A percentile compares a stretch with the other conserved stretches of the same genome.
Evolutionary conservation across 768 basidiomycete species (phyloP).

Genomic region (Cystoderma amianthinum): DNA sequence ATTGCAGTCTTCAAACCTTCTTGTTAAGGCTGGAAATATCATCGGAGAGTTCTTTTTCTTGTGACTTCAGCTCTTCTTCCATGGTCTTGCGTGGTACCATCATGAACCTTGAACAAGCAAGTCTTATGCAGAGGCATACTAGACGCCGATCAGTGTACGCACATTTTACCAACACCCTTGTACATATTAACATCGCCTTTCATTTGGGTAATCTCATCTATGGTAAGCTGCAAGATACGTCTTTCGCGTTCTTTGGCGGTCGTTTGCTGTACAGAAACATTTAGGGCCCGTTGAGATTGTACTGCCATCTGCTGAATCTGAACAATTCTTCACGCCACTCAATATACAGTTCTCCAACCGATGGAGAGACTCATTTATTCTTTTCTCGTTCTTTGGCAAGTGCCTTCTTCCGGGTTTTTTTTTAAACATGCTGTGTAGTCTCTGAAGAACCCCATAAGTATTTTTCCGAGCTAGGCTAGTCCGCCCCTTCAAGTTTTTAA

Average conservation of each 20-base stretch:
- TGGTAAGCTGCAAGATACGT: constrained; percentile 84
- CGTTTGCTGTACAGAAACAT: constrained; percentile 68
- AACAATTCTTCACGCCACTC: constrained; percentile 59
- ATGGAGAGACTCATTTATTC: constrained; percentile 66
- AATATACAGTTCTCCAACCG: constrained; percentile 56
- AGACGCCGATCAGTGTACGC: constrained; percentile 11
- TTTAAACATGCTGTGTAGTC: background rate
- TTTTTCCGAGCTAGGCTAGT: background rate
- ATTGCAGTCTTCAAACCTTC: constrained; percentile 47
- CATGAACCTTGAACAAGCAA: constrained; percentile 79
- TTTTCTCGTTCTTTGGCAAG: constrained; percentile 56
- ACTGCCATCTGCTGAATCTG: constrained; percentile 92
- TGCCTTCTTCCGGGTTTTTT: constrained; percentile 5
- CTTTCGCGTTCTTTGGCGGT: constrained; percentile 82
- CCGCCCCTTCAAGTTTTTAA: constrained; percentile 50
- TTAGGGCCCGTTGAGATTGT: constrained; percentile 75
- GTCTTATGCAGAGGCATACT: background rate
- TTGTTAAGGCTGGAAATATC: constrained; percentile 79
- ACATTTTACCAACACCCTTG: constrained; percentile 97
- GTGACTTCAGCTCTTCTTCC: constrained; percentile 64
- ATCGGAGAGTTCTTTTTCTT: constrained; percentile 80
- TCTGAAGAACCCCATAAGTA: background rate
- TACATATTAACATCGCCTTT: constrained; percentile 77
- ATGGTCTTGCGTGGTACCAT: constrained; percentile 74
- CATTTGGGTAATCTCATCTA: constrained; percentile 70